Conservation (phyloP, 2,329 filamentous ascomycete genomes). For the Penicillium sp. region DNA sequence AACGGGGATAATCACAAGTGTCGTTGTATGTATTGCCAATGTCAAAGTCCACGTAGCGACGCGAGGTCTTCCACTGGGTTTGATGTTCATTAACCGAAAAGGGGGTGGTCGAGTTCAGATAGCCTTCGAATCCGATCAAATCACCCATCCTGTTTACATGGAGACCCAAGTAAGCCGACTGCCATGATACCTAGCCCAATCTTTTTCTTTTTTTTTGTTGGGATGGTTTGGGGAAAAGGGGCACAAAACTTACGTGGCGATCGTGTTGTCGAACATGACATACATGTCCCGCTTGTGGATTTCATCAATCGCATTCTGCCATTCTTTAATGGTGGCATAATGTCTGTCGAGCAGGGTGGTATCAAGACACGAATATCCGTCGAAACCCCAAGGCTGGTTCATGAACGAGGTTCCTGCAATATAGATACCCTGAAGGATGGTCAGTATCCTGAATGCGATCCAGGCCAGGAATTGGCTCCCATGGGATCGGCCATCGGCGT, state of each 20-base stretch:
- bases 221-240: no score
- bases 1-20: conserved; percentile 53
- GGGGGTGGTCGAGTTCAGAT: conserved; percentile 53
- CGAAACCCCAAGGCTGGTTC: conserved; percentile 59
- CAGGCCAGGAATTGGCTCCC: neutral
- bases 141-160: conserved; percentile 45
- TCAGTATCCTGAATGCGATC: conserved; percentile 1
- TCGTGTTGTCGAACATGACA: conserved; percentile 60
- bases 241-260: conserved; percentile 48
- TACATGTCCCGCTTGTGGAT: conserved; percentile 60
- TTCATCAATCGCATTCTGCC: conserved; percentile 52
- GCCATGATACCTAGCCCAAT: no score
- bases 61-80: conserved; percentile 49
- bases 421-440: conserved; percentile 47
- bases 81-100: conserved; percentile 53
- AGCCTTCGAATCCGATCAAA: conserved; percentile 58
- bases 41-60: conserved; percentile 55
- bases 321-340: conserved; percentile 53
- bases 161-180: neutral
- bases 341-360: conserved; percentile 59
- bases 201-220: no score
- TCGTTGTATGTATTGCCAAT: conserved; percentile 49
- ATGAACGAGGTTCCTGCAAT: conserved; percentile 58
- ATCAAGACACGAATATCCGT: conserved; percentile 56
- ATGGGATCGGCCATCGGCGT: conserved; percentile 2